These are phyloP conservation scores for Ailanthus altissimus DNA, from an alignment of 345 rosid species.

Conservation along the genomic window DNA sequence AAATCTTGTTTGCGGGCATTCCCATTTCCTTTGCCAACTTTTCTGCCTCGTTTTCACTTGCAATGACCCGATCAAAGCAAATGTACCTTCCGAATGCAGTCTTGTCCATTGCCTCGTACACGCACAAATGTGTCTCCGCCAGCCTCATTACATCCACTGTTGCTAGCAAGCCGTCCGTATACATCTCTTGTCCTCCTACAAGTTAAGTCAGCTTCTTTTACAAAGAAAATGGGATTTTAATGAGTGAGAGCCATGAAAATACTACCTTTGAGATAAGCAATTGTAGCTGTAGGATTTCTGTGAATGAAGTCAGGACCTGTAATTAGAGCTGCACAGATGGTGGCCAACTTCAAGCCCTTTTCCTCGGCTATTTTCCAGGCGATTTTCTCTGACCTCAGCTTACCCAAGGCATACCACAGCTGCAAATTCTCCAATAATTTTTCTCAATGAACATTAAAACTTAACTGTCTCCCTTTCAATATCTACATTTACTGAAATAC, in stretches of 20 bases:
- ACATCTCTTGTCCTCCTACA: slow-evolving; percentile 71
- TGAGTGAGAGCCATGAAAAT: neutral
- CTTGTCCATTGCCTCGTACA: slow-evolving; percentile 60
- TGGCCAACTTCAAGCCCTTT: slow-evolving; percentile 51
- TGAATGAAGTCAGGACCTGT: slow-evolving; percentile 58
- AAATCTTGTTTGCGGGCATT: slow-evolving; percentile 50
- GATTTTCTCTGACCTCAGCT: slow-evolving; percentile 74
- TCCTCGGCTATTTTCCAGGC: slow-evolving; percentile 65
- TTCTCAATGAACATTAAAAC: too few species aligned
- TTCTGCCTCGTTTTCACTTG: slow-evolving; percentile 41
- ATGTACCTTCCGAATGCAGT: slow-evolving; percentile 67
- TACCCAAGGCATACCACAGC: slow-evolving; percentile 94
- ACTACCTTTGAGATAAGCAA: slow-evolving; percentile 63
- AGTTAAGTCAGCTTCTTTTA: neutral
- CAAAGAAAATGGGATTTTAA: neutral
- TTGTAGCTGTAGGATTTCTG: slow-evolving; percentile 63
- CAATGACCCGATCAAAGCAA: slow-evolving; percentile 62
- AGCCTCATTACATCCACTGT: slow-evolving; percentile 58
- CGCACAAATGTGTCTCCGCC: slow-evolving; percentile 65
- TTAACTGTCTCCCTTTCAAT: neutral
- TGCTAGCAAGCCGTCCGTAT: slow-evolving; percentile 52
- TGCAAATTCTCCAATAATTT: slow-evolving; percentile 34
- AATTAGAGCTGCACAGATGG: slow-evolving; percentile 69
- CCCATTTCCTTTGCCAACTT: slow-evolving; percentile 53
- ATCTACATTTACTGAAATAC: too few species aligned